Evolutionary conservation across 345 rosid species (phyloP), one percentile per base, ranked within the genome.

Genomic region (Brassica cretica): DNA sequence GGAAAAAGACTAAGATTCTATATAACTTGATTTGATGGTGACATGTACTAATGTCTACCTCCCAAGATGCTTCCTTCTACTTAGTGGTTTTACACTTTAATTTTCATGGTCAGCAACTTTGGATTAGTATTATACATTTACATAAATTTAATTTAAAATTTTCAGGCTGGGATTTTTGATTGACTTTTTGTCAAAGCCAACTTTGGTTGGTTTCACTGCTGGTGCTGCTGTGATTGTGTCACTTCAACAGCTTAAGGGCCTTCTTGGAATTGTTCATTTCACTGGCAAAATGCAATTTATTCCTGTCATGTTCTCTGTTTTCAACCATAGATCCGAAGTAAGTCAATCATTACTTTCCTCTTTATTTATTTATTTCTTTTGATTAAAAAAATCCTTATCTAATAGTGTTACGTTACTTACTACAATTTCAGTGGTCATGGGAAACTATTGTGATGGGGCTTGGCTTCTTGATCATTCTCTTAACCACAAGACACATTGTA

Each of bases 161-260:
- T 84, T 76, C 93, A 93, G 99, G 89, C 84, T 96, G 67, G 99
- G 99, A 5, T 96, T 96, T 80, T 58, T 96, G 63, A 96, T 96
- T 46, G 99, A 96, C 85, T 96, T 96, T 76, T 89, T 96, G 21
- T 96, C 99, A 25, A 93, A 89, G 91, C 97, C 99, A 46, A 96
- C 97, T 14, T 88, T 96, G 64, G 75, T 90, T 32, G 99, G 99
- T 68, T 96, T 96, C 87, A 96, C 90, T 91, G 98, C 98, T 41
- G 99, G 98, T 39, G 99, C 98, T 37, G 99, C 99, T 24, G 80
- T 96, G 56, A 93, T 96, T 60, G 99, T 96, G 16, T 89, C 97
- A 12, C 84, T 96, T 66, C 99, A 96, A 51, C 99, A 96, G 77
- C 88, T 96, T 4, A 96, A 96, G 71, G 97, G 97, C 53, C 84